Base-by-base conservation (phyloP, 129 eudicot species). In the Cynara cardunculus region DNA sequence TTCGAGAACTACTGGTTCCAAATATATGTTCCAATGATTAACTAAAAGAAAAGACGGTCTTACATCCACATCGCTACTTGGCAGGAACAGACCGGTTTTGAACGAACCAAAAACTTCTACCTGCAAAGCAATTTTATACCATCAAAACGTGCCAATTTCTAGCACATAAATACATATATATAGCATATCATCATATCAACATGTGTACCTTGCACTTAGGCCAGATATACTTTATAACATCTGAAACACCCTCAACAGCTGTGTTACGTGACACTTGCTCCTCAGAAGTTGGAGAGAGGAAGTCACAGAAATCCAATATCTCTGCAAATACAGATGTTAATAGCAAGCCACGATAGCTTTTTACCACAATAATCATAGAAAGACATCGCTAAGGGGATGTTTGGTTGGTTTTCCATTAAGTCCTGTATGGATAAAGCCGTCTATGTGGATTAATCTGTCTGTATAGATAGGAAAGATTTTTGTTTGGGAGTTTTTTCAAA, bases 41-140 rank as follows among this genome's bases (percentile, higher is more conserved):
- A 49, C 26, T 13, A 69, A 82, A 21, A 53, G 46, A 76, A 70
- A 5, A 13, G 26, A 67, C 32, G 53, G 72, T 19, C 92, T 88
- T 92, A 94, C 98, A 85, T 94, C 98, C 68, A 94, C 86, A 82
- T 94, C 98, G 21, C 98, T 94, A 61, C 91, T 86, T 71, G 97
- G 98, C 77, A 94, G 88, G 83, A 92, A 94, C 37, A 94, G 89
- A 24, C 98, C 98, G 13, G 97, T 94, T 88, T 84, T 90, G 84
- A 92, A 94, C 0, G 98, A 94, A 66, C 98, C 98, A 76, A 94
- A 94, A 81, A 94, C 90, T 83, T 94, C 97, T 25, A 83, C 93
- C 98, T 94, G 89, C 69, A 87, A 80, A 16, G 78, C 69, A 72
- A 32, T 16, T 19, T 70, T 73, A 69, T 67, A 28, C 73, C 14